Conservation (phyloP, 192 early-diverging fungal genomes). For the Entomortierella parvispora region DNA sequence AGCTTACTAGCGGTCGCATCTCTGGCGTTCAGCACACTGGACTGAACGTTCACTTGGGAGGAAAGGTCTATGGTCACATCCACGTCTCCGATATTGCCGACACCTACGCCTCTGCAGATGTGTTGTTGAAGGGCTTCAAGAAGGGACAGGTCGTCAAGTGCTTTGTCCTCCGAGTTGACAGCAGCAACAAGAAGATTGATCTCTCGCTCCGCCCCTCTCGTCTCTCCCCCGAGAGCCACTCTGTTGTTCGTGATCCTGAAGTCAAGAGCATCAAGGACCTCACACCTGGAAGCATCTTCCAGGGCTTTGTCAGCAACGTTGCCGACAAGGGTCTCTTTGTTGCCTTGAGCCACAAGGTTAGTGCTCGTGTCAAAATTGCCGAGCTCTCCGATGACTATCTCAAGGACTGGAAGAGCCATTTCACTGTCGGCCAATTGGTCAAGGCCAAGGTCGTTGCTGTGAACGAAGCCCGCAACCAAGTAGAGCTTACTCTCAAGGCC, state of each 20-base stretch:
- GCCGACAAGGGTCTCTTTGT: slow-evolving; percentile 83
- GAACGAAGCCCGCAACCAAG: slow-evolving; percentile 52
- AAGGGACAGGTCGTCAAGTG: slow-evolving; percentile 80
- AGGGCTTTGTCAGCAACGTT: slow-evolving; percentile 78
- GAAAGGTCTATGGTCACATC: slow-evolving; percentile 67
- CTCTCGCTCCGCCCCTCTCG: slow-evolving; percentile 72
- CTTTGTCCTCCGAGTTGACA: slow-evolving; percentile 68
- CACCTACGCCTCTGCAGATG: slow-evolving; percentile 31
- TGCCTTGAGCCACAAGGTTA: slow-evolving; percentile 65
- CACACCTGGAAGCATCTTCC: slow-evolving; percentile 69
- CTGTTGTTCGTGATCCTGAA: slow-evolving; percentile 57
- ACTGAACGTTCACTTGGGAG: slow-evolving; percentile 66
- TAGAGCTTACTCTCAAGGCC: slow-evolving; percentile 46
- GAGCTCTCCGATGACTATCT: slow-evolving; percentile 88
- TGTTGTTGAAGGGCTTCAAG: slow-evolving; percentile 57
- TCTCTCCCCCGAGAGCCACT: slow-evolving; percentile 47
- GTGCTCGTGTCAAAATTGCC: slow-evolving; percentile 85
- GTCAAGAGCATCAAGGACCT: slow-evolving; percentile 65
- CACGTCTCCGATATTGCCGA: slow-evolving; percentile 67
- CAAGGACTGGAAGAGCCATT: slow-evolving; percentile 83
- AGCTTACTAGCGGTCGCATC: slow-evolving; percentile 65
- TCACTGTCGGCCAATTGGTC: slow-evolving; percentile 80
- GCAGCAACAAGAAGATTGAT: slow-evolving; percentile 65
- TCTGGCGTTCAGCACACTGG: slow-evolving; percentile 58
- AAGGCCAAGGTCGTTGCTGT: slow-evolving; percentile 74